Conservation (phyloP, 2,329 filamentous ascomycete species). For the Cladosporium sp. region DNA sequence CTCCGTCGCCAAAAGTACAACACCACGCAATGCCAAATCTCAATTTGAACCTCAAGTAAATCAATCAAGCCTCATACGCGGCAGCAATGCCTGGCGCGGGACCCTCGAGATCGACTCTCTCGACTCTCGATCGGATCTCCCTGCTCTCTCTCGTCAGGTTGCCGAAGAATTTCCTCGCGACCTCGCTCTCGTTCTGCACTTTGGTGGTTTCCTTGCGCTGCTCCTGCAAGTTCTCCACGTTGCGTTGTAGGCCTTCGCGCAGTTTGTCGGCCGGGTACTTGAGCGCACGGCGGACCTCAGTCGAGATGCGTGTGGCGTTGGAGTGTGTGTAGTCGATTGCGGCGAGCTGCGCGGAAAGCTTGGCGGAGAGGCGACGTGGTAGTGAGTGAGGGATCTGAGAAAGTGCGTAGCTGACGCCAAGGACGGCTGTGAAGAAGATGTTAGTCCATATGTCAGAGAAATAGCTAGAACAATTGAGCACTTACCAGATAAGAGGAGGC, state of each 20-base stretch:
- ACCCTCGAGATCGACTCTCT: conserved; percentile 50
- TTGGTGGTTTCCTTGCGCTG: conserved; percentile 81
- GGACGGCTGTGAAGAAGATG: conserved; percentile 51
- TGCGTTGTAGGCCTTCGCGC: conserved; percentile 75
- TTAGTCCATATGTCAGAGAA: neutral
- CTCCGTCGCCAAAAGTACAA: neutral
- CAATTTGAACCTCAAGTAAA: neutral
- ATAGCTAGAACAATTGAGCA: neutral
- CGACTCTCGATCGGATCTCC: conserved; percentile 47
- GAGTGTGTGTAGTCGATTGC: conserved; percentile 88
- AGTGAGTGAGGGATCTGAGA: conserved; percentile 85
- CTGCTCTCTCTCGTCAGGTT: conserved; percentile 68
- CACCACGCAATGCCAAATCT: neutral
- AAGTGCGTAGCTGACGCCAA: conserved; percentile 75
- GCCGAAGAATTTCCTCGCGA: conserved; percentile 83
- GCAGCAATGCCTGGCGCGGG: conserved; percentile 42
- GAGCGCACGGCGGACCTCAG: conserved; percentile 82
- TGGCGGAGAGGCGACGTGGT: conserved; percentile 76
- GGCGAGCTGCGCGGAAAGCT: conserved; percentile 75
- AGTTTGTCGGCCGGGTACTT: conserved; percentile 84
- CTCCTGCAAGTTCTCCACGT: conserved; percentile 73
- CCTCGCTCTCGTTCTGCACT: conserved; percentile 75
- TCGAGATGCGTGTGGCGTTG: conserved; percentile 79
- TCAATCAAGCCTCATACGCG: conserved; percentile 23
- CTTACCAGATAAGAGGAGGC: conserved; percentile 74